Percentiles rank a stretch among this genome's conserved stretches.
Conservation (phyloP, 1,284 basidiomycete genomes). For the Cryptococcus deneoformans region DNA sequence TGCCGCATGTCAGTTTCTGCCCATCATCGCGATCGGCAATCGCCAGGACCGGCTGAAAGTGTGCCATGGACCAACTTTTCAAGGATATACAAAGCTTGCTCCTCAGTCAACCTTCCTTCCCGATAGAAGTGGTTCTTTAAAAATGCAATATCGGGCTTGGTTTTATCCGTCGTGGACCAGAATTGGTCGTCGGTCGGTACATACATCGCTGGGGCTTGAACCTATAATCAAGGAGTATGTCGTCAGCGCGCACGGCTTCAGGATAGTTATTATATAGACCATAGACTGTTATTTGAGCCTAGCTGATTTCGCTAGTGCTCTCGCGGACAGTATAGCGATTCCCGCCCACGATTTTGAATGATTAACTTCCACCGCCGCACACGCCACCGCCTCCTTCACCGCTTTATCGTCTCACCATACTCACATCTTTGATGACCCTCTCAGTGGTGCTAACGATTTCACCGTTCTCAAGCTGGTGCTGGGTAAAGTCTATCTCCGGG, state of each 20-base stretch:
- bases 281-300: too few relatives aligned
- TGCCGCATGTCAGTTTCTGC: constrained; percentile 1
- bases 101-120: constrained; percentile 86
- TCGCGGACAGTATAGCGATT: too few relatives aligned
- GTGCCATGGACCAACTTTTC: constrained; percentile 54
- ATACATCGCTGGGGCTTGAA: constrained; percentile 92
- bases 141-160: constrained; percentile 93
- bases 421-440: constrained; percentile 51
- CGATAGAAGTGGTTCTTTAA: constrained; percentile 99
- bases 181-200: constrained; percentile 92
- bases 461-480: constrained; percentile 84
- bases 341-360: too few relatives aligned
- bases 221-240: constrained; percentile 52
- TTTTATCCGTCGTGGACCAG: constrained; percentile 75
- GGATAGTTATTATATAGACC: too few relatives aligned
- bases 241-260: background rate
- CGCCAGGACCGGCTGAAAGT: background rate
- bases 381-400: background rate
- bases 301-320: too few relatives aligned
- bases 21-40: constrained; percentile 3
- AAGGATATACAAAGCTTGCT: constrained; percentile 84
- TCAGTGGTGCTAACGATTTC: constrained; percentile 64
- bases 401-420: constrained; percentile 12
- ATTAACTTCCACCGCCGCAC: background rate
- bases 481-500: constrained; percentile 79